These are phyloP conservation scores for Heliamphora exappendiculata DNA, from an alignment of 148 eudicot genomes.

Conservation along the genomic window DNA sequence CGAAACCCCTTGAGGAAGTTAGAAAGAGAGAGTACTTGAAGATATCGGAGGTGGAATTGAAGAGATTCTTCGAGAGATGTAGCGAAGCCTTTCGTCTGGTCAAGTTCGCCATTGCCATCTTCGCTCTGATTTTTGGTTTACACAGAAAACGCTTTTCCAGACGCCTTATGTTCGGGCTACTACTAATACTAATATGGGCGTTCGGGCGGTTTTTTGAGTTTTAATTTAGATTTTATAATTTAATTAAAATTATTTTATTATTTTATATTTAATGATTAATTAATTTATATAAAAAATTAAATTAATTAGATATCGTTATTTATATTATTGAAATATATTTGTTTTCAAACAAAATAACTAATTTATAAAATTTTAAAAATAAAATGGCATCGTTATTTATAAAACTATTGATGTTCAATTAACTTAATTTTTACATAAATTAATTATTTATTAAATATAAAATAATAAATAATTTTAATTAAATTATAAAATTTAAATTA, in stretches of 20 bases:
- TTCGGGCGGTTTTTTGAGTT: neutral
- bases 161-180: neutral
- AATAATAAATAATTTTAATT: too few relatives aligned
- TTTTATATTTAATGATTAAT: too few relatives aligned
- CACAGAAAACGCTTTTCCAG: neutral
- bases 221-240: too few relatives aligned
- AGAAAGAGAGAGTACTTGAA: conserved; percentile 38
- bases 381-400: too few relatives aligned
- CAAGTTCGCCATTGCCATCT: conserved; percentile 75
- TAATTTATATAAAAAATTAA: too few relatives aligned
- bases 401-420: too few relatives aligned
- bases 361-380: too few relatives aligned
- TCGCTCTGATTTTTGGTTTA: neutral
- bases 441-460: too few relatives aligned
- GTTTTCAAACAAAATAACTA: neutral
- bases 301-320: too few relatives aligned
- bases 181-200: neutral
- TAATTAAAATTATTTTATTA: too few relatives aligned
- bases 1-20: conserved; percentile 44
- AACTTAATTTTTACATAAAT: too few relatives aligned
- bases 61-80: conserved; percentile 20
- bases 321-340: neutral
- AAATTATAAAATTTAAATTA: too few relatives aligned
- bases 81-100: conserved; percentile 48
- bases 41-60: conserved; percentile 11